Conservation (phyloP, 2,329 filamentous ascomycete genomes). For the Alternaria sp. region DNA sequence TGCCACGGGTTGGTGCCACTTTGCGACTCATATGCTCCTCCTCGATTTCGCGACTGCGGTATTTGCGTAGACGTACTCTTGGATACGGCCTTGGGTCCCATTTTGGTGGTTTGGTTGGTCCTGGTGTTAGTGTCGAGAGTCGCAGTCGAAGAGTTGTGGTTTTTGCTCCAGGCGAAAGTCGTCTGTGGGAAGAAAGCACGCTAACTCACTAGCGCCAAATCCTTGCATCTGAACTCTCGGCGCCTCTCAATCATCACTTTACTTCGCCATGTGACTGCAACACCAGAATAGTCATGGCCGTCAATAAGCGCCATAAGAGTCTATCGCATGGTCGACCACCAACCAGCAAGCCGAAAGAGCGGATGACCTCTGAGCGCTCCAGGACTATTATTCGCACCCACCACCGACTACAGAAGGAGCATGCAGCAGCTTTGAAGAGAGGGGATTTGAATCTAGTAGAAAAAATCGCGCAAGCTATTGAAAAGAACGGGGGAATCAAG, state of each 20-base stretch:
- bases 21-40: conserved; percentile 16
- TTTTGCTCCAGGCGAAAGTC: conserved; percentile 17
- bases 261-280: conserved; percentile 12
- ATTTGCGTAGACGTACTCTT: conserved; percentile 45
- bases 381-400: conserved; percentile 67
- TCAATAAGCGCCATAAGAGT: conserved; percentile 46
- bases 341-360: conserved; percentile 38
- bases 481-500: conserved; percentile 65
- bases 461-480: conserved; percentile 60
- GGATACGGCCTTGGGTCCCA: conserved; percentile 52
- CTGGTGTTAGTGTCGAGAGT: conserved; percentile 46
- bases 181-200: conserved; percentile 26
- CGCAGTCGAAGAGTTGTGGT: conserved; percentile 33
- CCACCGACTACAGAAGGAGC: conserved; percentile 67
- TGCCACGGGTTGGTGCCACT: conserved; percentile 19
- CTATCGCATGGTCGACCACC: conserved; percentile 50
- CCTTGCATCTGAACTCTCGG: conserved; percentile 27
- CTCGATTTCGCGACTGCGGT: conserved; percentile 24
- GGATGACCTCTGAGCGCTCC: conserved; percentile 65
- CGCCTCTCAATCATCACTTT: conserved; percentile 13
- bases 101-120: conserved; percentile 50
- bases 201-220: conserved; percentile 32
- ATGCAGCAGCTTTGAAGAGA: conserved; percentile 59
- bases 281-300: conserved; percentile 34
- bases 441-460: conserved; percentile 53